phyloP scores from a whole-genome alignment of 192 early-diverging fungal species.

The Linnemannia exigua region DNA sequence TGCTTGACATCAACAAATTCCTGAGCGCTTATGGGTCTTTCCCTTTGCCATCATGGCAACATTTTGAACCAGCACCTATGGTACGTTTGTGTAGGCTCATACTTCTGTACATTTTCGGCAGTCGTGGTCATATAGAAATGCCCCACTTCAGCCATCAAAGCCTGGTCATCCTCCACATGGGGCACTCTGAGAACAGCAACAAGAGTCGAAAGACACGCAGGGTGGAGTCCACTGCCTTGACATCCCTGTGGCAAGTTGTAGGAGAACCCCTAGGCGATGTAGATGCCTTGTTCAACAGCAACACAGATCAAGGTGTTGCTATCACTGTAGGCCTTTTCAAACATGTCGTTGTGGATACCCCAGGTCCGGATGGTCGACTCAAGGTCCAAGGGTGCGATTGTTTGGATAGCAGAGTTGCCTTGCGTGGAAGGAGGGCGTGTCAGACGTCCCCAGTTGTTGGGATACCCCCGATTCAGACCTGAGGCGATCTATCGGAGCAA shows the following conservation, averaged over 20 bases:
- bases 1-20: conserved; percentile 12
- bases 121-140: conserved; percentile 18
- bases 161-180: neutral
- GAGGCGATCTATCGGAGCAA: neutral
- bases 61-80: conserved; percentile 32
- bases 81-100: neutral
- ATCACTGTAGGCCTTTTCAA: neutral
- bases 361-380: neutral
- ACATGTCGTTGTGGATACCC: conserved; percentile 10
- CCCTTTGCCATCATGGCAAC: conserved; percentile 7
- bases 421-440: neutral
- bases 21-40: neutral
- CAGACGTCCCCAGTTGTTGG: neutral
- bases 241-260: neutral
- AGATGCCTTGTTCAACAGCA: conserved; percentile 3
- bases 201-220: conserved; percentile 21
- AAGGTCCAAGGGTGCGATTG: neutral
- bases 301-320: conserved; percentile 3
- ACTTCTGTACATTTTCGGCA: conserved; percentile 11
- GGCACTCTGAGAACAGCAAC: conserved; percentile 3
- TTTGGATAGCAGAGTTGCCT: neutral
- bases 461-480: neutral
- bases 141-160: neutral
- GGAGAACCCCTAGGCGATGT: conserved; percentile 18
- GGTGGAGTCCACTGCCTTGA: neutral